Percentiles rank a stretch among this genome's conserved stretches.
phyloP scores from a whole-genome alignment of 2,329 filamentous ascomycete species.

The Arachnomyces sp. region DNA sequence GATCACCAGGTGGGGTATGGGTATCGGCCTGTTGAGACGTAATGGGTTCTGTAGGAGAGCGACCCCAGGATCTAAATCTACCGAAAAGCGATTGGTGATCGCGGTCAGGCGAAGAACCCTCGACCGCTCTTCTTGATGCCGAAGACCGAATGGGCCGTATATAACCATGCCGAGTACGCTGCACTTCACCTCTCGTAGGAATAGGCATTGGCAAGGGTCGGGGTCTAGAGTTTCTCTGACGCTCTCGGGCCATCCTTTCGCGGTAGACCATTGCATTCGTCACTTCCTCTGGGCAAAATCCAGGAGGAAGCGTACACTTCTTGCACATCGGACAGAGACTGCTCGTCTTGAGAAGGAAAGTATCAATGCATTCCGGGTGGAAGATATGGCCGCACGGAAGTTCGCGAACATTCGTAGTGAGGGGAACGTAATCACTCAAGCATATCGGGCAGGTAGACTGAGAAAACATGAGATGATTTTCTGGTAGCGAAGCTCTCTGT shows the following conservation, averaged over 20 bases:
- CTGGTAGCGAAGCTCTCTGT: slow-evolving; percentile 8
- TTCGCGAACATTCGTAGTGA: slow-evolving; percentile 67
- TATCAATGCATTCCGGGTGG: slow-evolving; percentile 84
- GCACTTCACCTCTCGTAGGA: too few relatives aligned
- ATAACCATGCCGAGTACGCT: too few relatives aligned
- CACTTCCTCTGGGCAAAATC: slow-evolving; percentile 55
- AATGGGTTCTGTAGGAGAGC: too few relatives aligned
- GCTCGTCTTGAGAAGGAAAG: slow-evolving; percentile 67
- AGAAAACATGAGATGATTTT: slow-evolving; percentile 41
- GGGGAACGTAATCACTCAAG: slow-evolving; percentile 66
- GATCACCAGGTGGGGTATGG: too few relatives aligned
- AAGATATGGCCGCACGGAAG: slow-evolving; percentile 88
- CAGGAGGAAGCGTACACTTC: slow-evolving; percentile 65
- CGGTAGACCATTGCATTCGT: slow-evolving; percentile 82
- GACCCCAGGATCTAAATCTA: too few relatives aligned
- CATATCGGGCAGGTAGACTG: slow-evolving; percentile 90
- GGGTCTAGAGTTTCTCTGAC: not conserved
- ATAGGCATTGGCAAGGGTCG: too few relatives aligned
- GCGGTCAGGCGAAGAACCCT: too few relatives aligned
- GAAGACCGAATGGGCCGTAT: too few relatives aligned
- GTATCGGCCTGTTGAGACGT: too few relatives aligned
- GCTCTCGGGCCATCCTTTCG: slow-evolving; percentile 49
- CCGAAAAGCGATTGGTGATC: too few relatives aligned
- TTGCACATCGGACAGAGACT: slow-evolving; percentile 91
- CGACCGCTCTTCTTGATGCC: too few relatives aligned